Base-by-base conservation (phyloP, 1,139 yeast species). In the Lodderomyces parapsilosis region DNA sequence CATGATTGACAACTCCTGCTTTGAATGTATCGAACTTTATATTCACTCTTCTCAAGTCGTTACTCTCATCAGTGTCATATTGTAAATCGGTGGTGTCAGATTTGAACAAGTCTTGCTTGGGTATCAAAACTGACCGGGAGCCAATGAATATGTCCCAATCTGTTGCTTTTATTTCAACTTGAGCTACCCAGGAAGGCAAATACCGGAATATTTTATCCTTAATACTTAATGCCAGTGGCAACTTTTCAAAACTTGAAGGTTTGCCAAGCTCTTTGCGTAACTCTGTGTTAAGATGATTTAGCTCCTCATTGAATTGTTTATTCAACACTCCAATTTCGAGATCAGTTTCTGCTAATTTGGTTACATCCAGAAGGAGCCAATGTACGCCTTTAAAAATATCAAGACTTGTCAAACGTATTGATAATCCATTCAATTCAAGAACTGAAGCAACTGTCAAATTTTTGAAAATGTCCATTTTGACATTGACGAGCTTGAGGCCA, bases 91-190 rank as follows among this genome's bases (percentile, higher is more conserved):
- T 57, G 6, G 58, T 65, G 3, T 59, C 47, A 2, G 53, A 48
- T 27, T 65, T 58, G 36, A 71, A 58, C 5, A 70, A 52, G 39
- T 68, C 65, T 17, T 71, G 67, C 9, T 75, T 50, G 11, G 71
- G 80, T 49, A 83, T 71, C 41, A 83, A 66, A 0, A 83, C 74
- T 0, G 89, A 83, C 40, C 87, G 68, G 0, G 87, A 74, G 0
- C 88, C 89, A 7, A 82, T 45, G 8, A 62, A 53, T 0, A 81
- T 38, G 3, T 57, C 55, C 3, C 74, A 54, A 3, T 63, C 55
- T 2, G 58, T 49, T 1, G 77, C 41, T 4, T 55, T 57, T 3
- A 80, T 20, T 23, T 63, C 62, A 8, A 69, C 43, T 7, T 62
- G 66, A 17, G 71, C 61, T 18, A 81, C 57, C 78, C 82, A 78